Conservation (phyloP, 192 early-diverging fungal species). For the Jimgerdemannia flammicorona region DNA sequence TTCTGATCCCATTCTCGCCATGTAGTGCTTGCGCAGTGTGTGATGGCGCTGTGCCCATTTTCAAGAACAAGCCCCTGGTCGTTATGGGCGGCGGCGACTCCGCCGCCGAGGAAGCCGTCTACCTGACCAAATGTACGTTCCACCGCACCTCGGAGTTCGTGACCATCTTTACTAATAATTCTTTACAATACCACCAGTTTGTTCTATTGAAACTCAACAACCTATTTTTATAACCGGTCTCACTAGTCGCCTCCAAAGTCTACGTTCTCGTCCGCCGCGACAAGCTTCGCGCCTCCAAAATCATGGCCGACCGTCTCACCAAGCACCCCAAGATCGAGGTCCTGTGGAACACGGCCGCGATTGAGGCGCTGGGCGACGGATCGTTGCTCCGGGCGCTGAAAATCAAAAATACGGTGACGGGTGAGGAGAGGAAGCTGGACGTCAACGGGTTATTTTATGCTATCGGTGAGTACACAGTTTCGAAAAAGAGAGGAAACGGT, state of each 20-base stretch:
- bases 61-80: slow-evolving; percentile 91
- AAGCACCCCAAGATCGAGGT: slow-evolving; percentile 90
- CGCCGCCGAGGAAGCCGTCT: slow-evolving; percentile 94
- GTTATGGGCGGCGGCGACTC: slow-evolving; percentile 98
- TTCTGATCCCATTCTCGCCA: too few relatives aligned
- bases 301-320: slow-evolving; percentile 88
- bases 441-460: slow-evolving; percentile 97
- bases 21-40: slow-evolving; percentile 93
- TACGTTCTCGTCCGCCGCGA: slow-evolving; percentile 94
- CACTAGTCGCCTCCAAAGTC: slow-evolving; percentile 74
- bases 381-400: slow-evolving; percentile 66
- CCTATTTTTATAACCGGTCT: neutral
- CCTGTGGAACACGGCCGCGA: slow-evolving; percentile 84
- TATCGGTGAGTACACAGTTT: slow-evolving; percentile 48
- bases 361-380: slow-evolving; percentile 85
- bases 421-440: slow-evolving; percentile 59
- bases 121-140: slow-evolving; percentile 84
- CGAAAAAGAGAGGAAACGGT: too few relatives aligned
- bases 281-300: slow-evolving; percentile 93
- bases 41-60: slow-evolving; percentile 98
- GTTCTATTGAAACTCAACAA: slow-evolving; percentile 6
- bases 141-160: too few relatives aligned
- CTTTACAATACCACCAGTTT: neutral
- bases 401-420: slow-evolving; percentile 77
- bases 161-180: too few relatives aligned